Conservation (phyloP, 352 stramenopile genomes). For the Phytophthora cajani region DNA sequence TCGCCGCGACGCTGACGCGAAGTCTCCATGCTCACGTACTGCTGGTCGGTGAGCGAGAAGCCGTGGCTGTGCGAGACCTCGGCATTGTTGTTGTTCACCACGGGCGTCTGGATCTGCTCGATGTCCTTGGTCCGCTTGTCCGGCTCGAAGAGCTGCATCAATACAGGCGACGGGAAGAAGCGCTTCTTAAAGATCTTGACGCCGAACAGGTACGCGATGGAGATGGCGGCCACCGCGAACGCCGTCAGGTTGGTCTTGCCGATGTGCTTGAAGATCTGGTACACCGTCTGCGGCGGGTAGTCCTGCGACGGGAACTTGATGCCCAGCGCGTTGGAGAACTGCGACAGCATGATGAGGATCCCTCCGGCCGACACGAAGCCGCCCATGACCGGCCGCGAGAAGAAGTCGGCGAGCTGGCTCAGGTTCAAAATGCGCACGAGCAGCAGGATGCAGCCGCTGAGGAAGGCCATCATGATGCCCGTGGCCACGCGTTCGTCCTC, state of each 20-base stretch:
- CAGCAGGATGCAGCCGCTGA: slow-evolving; percentile 86
- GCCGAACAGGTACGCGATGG: slow-evolving; percentile 58
- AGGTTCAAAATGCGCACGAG: slow-evolving; percentile 78
- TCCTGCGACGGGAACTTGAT: slow-evolving; percentile 63
- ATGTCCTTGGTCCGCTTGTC: slow-evolving; percentile 27
- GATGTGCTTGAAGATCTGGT: slow-evolving; percentile 69
- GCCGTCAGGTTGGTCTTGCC: slow-evolving; percentile 72
- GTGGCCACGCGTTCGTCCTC: slow-evolving; percentile 55
- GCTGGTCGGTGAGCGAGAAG: slow-evolving; percentile 55
- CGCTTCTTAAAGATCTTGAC: slow-evolving; percentile 53
- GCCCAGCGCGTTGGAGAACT: slow-evolving; percentile 86
- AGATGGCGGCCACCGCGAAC: slow-evolving; percentile 68
- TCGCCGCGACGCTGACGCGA: slow-evolving; percentile 20
- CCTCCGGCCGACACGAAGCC: slow-evolving; percentile 91
- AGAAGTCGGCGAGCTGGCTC: slow-evolving; percentile 89
- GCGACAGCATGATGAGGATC: slow-evolving; percentile 90
- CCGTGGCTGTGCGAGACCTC: slow-evolving; percentile 35
- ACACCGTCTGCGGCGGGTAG: slow-evolving; percentile 63
- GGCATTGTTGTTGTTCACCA: slow-evolving; percentile 1
- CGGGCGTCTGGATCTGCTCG: slow-evolving; percentile 1
- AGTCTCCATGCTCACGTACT: slow-evolving; percentile 51
- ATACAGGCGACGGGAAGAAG: slow-evolving; percentile 40
- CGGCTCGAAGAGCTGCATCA: slow-evolving; percentile 43
- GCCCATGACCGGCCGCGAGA: slow-evolving; percentile 90
- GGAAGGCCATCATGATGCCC: slow-evolving; percentile 66